Evolutionary conservation across 2,329 filamentous ascomycete species (phyloP), one percentile per base, ranked within the genome.

Genomic region (Aspergillus sp.): DNA sequence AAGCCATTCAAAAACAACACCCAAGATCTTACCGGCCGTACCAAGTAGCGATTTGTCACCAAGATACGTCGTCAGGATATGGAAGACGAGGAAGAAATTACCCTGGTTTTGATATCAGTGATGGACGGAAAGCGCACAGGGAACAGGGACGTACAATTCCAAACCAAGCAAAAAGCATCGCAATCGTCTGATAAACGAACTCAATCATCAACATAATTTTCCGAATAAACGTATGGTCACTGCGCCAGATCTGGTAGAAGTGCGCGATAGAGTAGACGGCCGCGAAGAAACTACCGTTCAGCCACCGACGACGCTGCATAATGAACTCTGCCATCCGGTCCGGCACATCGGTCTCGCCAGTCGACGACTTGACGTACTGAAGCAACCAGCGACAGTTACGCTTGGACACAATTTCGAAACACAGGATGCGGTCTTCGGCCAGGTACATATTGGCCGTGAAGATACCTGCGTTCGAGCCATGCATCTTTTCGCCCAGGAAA

Each of bases 81-180:
- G 90, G 75, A 98, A 98, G 57, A 98, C 91, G 62, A 98, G 73
- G 79, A 97, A 98, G 78, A 98, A 98, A 73, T 98, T 98, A 63
- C 93, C 81, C 73, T 75, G 46, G 19, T 19, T 19, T 28, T 12
- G 41, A 35, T 45, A 48, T 54, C 48, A 54, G 51, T 28, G 44
- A 43, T 12, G n/a, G 47, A 32, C 35, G 35, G 45, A n/a, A 10
- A 3, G 41, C 19, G 34, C 30, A 39, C 3, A 44, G 42, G n/a
- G 35, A 3, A 39, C 29, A 30, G 35, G 5, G 19, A 66, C 72
- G 66, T 63, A 75, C 86, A 62, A 97, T 93, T 59, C 86, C 88
- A 64, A 98, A 97, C 93, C 93, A 98, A 45, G 93, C 90, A 66
- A 97, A 98, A 62, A 98, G 79, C 88, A 97, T 96, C 76, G 88